phyloP scores from a whole-genome alignment of 306 rosid genomes.

The Prunus mongolica region DNA sequence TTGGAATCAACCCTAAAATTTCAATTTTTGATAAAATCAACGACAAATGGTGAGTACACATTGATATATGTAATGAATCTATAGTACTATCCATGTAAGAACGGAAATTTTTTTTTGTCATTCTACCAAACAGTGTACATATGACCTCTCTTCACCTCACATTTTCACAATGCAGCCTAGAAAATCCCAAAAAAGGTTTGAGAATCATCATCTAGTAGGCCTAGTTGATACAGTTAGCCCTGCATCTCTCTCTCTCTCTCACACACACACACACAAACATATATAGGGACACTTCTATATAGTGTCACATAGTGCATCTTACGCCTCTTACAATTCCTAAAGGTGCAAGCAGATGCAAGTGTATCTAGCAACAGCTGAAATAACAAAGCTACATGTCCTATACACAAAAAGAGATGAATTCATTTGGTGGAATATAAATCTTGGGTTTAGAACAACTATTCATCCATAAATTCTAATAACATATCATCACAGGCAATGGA shows the following conservation, averaged over 20 bases:
- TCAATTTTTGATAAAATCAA: not conserved
- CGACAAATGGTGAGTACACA: not conserved
- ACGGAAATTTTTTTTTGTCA: not conserved
- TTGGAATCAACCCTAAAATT: not conserved
- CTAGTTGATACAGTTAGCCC: not conserved
- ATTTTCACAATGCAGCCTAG: too few species aligned
- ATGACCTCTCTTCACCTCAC: too few species aligned
- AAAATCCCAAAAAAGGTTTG: too few species aligned
- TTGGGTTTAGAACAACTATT: not conserved
- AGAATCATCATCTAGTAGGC: not conserved
- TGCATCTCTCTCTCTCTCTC: not conserved
- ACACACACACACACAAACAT: too few species aligned
- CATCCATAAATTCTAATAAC: not conserved
- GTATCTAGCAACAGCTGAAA: not conserved
- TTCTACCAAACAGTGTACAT: too few species aligned
- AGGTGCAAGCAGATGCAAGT: not conserved
- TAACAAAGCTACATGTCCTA: not conserved
- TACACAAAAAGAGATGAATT: not conserved
- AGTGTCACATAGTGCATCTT: too few species aligned
- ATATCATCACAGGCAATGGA: slow-evolving; percentile 48
- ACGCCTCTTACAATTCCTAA: not conserved
- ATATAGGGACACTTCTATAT: too few species aligned
- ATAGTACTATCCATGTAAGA: not conserved
- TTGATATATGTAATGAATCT: too few species aligned
- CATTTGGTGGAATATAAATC: not conserved